phyloP scores from a whole-genome alignment of 148 eudicot species.

The Vaccinium vitisidaea region DNA sequence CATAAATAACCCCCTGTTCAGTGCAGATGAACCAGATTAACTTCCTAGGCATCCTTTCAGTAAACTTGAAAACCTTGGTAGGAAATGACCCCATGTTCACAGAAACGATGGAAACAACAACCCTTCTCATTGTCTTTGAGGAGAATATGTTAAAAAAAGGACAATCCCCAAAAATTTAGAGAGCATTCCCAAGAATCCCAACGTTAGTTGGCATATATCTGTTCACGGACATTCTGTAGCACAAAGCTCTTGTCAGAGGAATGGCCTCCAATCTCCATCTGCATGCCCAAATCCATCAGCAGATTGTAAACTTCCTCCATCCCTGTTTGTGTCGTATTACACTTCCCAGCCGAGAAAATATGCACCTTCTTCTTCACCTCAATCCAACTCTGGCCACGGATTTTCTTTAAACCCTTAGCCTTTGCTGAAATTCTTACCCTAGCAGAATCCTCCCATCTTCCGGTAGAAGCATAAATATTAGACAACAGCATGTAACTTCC shows the following conservation, averaged over 20 bases:
- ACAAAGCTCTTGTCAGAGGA: constrained; percentile 24
- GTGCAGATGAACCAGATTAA: no score
- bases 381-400: constrained; percentile 56
- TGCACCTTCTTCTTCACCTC: constrained; percentile 48
- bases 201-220: constrained; percentile 19
- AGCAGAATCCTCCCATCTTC: constrained; percentile 63
- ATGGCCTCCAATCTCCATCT: constrained; percentile 35
- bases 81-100: background rate
- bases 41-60: no score
- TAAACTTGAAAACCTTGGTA: background rate
- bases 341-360: constrained; percentile 41
- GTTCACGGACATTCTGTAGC: constrained; percentile 31
- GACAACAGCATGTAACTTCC: constrained; percentile 59
- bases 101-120: no score
- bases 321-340: constrained; percentile 17
- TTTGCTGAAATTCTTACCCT: constrained; percentile 44
- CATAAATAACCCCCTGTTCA: no score
- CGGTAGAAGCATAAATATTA: constrained; percentile 50
- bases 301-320: constrained; percentile 29
- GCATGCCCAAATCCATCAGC: constrained; percentile 33
- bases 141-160: background rate
- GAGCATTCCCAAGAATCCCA: constrained; percentile 16
- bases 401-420: constrained; percentile 46
- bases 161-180: background rate
- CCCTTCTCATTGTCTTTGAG: background rate